Conservation (phyloP, 225 moss, liverwort and hornwort species). For the Straminergon stramineum region DNA sequence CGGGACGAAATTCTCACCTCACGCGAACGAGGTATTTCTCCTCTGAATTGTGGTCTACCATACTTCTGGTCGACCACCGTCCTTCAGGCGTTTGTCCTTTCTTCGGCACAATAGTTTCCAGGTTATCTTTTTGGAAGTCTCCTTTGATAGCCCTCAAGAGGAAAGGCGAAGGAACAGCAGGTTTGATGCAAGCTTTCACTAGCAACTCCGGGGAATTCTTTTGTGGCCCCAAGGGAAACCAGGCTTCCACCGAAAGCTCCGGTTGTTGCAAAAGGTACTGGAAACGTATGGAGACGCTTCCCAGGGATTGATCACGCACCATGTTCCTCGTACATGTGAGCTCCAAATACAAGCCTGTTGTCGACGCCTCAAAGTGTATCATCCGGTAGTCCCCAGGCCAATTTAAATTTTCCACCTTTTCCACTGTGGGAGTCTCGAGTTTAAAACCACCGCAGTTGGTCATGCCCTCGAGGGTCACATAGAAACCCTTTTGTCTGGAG, state of each 20-base stretch:
- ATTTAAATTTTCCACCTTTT: background rate
- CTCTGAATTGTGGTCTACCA: background rate
- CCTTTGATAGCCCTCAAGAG: background rate
- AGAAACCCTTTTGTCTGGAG: background rate
- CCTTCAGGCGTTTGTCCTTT: background rate
- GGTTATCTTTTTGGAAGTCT: background rate
- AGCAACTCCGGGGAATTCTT: background rate
- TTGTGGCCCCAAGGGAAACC: background rate
- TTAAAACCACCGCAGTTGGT: background rate
- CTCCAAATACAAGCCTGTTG: background rate
- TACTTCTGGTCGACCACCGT: background rate
- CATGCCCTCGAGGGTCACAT: background rate
- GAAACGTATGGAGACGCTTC: background rate
- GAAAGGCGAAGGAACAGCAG: background rate
- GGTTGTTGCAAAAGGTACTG: background rate
- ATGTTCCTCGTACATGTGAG: background rate
- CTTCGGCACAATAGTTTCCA: background rate
- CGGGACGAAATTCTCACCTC: background rate
- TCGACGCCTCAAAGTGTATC: background rate
- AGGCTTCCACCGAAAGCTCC: background rate
- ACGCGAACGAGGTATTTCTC: conserved; percentile 2
- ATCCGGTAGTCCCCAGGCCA: conserved; percentile 3
- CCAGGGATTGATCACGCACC: background rate
- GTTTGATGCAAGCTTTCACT: background rate
- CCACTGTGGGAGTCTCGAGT: background rate